A percentile compares a stretch with the other conserved stretches of the same genome.
Evolutionary conservation across 345 rosid genomes (phyloP).

Genomic region (Populus deltoides): DNA sequence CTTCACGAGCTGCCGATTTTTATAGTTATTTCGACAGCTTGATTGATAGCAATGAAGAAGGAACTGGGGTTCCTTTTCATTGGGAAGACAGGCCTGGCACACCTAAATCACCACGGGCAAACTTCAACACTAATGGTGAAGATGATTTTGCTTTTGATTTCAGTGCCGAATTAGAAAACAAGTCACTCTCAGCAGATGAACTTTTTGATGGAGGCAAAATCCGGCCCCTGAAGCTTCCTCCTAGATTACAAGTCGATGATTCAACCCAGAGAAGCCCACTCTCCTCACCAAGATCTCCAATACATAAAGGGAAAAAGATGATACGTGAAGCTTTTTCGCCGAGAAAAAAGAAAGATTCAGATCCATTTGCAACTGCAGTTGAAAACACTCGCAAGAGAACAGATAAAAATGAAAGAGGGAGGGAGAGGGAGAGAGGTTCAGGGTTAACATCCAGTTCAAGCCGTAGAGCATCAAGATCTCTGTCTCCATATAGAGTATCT

Average conservation of each 20-base stretch:
- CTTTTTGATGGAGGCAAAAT: constrained; percentile 32
- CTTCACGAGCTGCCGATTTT: constrained; percentile 53
- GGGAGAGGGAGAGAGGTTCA: constrained; percentile 52
- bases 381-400: not conserved
- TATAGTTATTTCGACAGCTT: constrained; percentile 45
- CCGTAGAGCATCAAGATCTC: constrained; percentile 58
- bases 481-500: constrained; percentile 73
- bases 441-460: constrained; percentile 34
- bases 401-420: constrained; percentile 41
- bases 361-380: constrained; percentile 26
- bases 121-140: not conserved
- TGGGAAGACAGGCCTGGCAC: constrained; percentile 12
- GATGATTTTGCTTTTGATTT: constrained; percentile 38
- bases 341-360: constrained; percentile 24
- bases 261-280: constrained; percentile 25
- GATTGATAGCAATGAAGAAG: not conserved
- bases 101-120: not conserved
- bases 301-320: constrained; percentile 44
- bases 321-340: constrained; percentile 60
- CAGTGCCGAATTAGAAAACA: constrained; percentile 11
- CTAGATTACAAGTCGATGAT: constrained; percentile 38
- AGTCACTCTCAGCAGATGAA: constrained; percentile 24
- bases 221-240: constrained; percentile 30
- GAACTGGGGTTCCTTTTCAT: not conserved
- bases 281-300: constrained; percentile 56